These are phyloP conservation scores for Trifolium fragiferum DNA, from an alignment of 306 rosid genomes.

Conservation along the genomic window DNA sequence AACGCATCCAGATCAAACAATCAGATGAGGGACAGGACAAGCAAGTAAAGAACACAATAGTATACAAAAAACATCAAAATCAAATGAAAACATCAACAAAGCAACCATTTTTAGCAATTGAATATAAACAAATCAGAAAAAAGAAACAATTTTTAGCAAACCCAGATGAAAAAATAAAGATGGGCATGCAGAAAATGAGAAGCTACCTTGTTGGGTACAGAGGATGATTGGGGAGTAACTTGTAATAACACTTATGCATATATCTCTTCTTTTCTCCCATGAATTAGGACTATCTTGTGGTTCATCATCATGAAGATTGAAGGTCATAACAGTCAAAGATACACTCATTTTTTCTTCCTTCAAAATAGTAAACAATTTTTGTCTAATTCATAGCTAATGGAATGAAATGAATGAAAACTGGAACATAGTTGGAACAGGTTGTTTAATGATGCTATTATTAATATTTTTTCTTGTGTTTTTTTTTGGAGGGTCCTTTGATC, in stretches of 20 bases:
- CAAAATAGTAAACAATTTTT: neutral
- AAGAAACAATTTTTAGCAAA: conserved; percentile 50
- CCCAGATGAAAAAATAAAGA: conserved; percentile 41
- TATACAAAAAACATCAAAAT: conserved; percentile 23
- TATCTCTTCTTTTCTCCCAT: conserved; percentile 93
- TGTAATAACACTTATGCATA: conserved; percentile 83
- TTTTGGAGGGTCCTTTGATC: conserved; percentile 22
- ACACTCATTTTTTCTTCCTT: conserved; percentile 68
- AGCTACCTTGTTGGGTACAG: conserved; percentile 88
- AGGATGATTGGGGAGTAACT: conserved; percentile 86
- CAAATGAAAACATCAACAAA: conserved; percentile 22
- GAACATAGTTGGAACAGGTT: conserved; percentile 30
- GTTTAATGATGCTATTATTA: conserved; percentile 20
- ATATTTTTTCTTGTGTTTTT: neutral
- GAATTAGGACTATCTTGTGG: conserved; percentile 84
- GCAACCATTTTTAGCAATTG: conserved; percentile 28
- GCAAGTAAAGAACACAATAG: neutral
- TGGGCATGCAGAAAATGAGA: conserved; percentile 4
- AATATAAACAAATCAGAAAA: conserved; percentile 39
- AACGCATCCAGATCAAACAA: conserved; percentile 40
- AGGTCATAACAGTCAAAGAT: conserved; percentile 89
- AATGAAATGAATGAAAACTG: conserved; percentile 32
- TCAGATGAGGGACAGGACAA: neutral
- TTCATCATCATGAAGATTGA: conserved; percentile 94
- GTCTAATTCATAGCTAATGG: conserved; percentile 45